phyloP scores from a whole-genome alignment of 2,329 filamentous ascomycete species.

The Pyrenophora teres region DNA sequence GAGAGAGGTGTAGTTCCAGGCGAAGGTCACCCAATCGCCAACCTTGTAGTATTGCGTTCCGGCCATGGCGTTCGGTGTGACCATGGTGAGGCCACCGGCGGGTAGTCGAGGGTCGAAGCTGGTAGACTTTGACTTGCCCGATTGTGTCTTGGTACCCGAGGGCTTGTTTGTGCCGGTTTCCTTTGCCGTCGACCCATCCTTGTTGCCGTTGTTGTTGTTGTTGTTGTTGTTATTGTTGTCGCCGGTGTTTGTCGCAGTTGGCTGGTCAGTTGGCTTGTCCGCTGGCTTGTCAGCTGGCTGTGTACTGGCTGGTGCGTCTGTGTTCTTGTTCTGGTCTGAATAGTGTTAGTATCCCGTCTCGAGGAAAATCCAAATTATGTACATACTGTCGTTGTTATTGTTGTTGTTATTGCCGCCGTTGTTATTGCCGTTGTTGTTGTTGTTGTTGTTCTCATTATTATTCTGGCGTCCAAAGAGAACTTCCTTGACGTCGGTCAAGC shows the following conservation, averaged over 20 bases:
- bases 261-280: conserved; percentile 7
- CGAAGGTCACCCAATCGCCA: conserved; percentile 65
- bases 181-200: conserved; percentile 15
- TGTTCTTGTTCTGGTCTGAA: background rate
- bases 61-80: conserved; percentile 59
- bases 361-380: too few species aligned
- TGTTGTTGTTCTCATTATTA: conserved; percentile 9
- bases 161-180: conserved; percentile 26
- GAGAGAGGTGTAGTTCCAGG: conserved; percentile 71
- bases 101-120: conserved; percentile 59
- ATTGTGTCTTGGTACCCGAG: conserved; percentile 24
- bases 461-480: conserved; percentile 41
- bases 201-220: conserved; percentile 18
- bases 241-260: conserved; percentile 16
- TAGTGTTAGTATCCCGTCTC: too few species aligned
- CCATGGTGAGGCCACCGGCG: conserved; percentile 65
- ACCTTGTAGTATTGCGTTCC: conserved; percentile 67
- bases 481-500: conserved; percentile 32
- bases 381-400: too few species aligned
- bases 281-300: conserved; percentile 12
- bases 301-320: conserved; percentile 21
- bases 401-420: too few species aligned
- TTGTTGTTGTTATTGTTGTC: conserved; percentile 17
- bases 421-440: background rate
- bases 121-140: conserved; percentile 31